A percentile compares a stretch with the other conserved stretches of the same genome.
These are phyloP conservation scores for Mangifera indica DNA, from an alignment of 345 rosid genomes.

Conservation along the genomic window DNA sequence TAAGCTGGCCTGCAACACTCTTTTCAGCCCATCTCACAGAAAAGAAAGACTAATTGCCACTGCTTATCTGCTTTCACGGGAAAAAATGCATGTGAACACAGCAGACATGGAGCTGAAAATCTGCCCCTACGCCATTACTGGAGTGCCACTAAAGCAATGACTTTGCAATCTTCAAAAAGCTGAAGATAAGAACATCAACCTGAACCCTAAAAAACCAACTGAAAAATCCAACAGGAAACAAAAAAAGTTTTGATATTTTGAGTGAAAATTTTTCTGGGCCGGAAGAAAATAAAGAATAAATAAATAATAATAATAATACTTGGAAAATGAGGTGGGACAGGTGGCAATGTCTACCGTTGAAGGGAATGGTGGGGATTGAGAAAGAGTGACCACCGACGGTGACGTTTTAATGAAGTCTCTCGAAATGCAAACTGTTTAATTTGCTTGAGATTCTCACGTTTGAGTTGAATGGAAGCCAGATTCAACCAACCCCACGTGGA, in stretches of 20 bases:
- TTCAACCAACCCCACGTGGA: constrained; percentile 28
- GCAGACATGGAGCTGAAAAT: neutral
- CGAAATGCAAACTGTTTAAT: neutral
- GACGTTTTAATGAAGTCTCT: neutral
- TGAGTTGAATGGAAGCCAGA: neutral
- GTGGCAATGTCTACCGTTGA: neutral
- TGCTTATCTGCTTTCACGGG: neutral
- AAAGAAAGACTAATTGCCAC: neutral
- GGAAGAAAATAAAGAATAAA: no score
- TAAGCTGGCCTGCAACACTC: neutral
- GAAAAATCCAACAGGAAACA: no score
- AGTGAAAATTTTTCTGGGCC: neutral
- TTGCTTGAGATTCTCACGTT: constrained; percentile 3
- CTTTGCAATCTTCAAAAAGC: no score
- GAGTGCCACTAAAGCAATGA: no score
- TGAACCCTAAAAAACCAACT: no score
- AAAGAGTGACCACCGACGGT: neutral
- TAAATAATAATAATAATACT: no score
- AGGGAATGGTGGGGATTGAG: constrained; percentile 11
- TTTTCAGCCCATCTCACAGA: neutral
- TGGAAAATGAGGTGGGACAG: constrained; percentile 5
- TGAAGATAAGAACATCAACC: no score
- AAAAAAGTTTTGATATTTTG: no score
- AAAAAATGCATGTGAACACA: neutral
- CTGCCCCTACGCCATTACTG: no score